Percentiles rank a stretch among this genome's conserved stretches.
These are phyloP conservation scores for Pseudogymnoascus sp. DNA, from an alignment of 2,329 filamentous ascomycete species.

Conservation along the genomic window DNA sequence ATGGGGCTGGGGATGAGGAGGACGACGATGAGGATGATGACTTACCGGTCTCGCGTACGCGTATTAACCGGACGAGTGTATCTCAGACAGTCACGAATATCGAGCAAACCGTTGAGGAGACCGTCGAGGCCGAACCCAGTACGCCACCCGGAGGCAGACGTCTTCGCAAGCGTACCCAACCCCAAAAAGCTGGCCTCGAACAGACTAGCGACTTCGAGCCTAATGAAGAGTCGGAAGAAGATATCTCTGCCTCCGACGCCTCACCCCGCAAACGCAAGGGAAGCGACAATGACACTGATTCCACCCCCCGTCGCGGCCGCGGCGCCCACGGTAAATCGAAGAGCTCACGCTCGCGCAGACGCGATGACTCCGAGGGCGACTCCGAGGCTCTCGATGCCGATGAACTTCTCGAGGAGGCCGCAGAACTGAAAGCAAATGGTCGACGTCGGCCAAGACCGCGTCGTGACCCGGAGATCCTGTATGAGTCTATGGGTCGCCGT, in stretches of 20 bases:
- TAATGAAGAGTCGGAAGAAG: constrained; percentile 38
- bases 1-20: constrained; percentile 13
- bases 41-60: constrained; percentile 33
- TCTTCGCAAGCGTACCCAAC: background rate
- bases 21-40: constrained; percentile 25
- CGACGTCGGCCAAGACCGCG: constrained; percentile 37
- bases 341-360: constrained; percentile 38
- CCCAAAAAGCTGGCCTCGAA: constrained; percentile 21
- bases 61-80: constrained; percentile 31
- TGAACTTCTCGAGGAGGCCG: constrained; percentile 57
- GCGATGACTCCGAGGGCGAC: constrained; percentile 45
- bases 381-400: constrained; percentile 51
- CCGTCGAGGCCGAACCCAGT: constrained; percentile 42
- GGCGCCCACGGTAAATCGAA: constrained; percentile 34
- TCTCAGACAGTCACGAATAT: constrained; percentile 26
- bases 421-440: constrained; percentile 45
- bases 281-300: constrained; percentile 37
- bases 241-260: constrained; percentile 32
- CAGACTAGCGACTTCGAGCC: constrained; percentile 28
- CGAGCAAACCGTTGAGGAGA: constrained; percentile 16
- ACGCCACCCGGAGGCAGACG: constrained; percentile 20
- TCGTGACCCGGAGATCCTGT: constrained; percentile 48
- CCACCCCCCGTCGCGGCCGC: constrained; percentile 43
- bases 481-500: constrained; percentile 49
- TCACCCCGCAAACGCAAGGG: constrained; percentile 28